These are phyloP conservation scores for Pouteria glomerata DNA, from an alignment of 148 eudicot genomes.

Conservation along the genomic window DNA sequence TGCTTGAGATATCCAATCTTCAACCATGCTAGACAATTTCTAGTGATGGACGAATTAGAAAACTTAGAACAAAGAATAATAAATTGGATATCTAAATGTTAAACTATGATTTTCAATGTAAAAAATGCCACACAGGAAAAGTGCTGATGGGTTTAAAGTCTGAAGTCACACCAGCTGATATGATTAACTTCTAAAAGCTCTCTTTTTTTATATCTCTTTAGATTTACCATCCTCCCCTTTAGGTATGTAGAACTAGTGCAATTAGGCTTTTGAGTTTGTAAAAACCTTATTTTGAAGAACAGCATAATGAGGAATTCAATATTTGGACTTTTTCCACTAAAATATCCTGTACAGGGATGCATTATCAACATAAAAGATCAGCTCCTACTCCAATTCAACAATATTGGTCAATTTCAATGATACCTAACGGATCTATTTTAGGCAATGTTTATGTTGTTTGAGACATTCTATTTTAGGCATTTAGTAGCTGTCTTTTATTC, in stretches of 20 bases:
- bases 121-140: not conserved
- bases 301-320: no score
- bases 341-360: not conserved
- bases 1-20: slow-evolving; percentile 99
- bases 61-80: slow-evolving; percentile 11
- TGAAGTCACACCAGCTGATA: not conserved
- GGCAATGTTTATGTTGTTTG: no score
- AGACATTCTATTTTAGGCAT: no score
- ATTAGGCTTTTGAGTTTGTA: not conserved
- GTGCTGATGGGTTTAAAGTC: not conserved
- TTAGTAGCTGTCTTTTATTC: no score
- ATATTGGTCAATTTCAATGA: not conserved
- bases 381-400: not conserved
- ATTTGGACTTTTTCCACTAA: no score
- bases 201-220: not conserved
- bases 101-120: not conserved
- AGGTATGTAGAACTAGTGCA: not conserved
- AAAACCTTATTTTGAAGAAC: no score
- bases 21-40: slow-evolving; percentile 99
- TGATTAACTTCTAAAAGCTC: no score
- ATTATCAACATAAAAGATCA: not conserved
- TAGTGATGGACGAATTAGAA: slow-evolving; percentile 21
- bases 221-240: not conserved
- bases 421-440: no score
- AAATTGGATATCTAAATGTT: not conserved